Conservation (phyloP, 495 filamentous ascomycete genomes). For the Neurospora sp. region DNA sequence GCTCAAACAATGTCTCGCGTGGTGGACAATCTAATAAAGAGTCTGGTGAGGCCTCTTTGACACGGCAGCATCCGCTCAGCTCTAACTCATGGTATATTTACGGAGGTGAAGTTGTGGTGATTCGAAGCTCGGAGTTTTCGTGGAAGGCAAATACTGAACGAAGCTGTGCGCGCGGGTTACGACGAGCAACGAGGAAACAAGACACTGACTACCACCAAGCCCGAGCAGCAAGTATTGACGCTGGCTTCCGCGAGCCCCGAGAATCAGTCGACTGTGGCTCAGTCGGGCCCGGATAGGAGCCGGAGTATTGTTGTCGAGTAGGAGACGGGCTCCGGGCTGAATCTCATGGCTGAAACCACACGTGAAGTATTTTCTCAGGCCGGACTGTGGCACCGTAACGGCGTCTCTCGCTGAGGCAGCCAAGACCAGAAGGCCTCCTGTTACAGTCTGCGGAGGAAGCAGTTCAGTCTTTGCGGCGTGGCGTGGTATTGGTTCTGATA, state of each 20-base stretch:
- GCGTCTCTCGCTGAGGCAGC: neutral
- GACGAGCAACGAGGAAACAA: neutral
- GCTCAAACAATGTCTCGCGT: neutral
- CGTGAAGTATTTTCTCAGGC: neutral
- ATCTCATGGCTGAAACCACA: neutral
- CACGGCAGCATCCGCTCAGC: neutral
- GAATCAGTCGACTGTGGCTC: neutral
- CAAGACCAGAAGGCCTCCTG: neutral
- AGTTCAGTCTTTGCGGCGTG: neutral
- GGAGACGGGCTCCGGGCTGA: neutral
- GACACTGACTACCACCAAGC: neutral
- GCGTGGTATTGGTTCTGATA: neutral
- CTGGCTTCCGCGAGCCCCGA: neutral
- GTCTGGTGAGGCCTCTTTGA: neutral
- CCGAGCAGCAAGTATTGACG: neutral
- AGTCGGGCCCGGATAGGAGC: neutral
- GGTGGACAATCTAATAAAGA: neutral
- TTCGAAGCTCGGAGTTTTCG: neutral
- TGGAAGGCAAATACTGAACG: neutral
- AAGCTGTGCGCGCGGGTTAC: neutral
- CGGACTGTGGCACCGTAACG: neutral
- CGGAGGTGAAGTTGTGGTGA: neutral
- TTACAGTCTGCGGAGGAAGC: neutral
- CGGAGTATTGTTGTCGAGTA: neutral
- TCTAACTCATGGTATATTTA: neutral